These are phyloP conservation scores for Paramecium primaurelia DNA, from an alignment of 73 alveolate species.

Conservation along the genomic window DNA sequence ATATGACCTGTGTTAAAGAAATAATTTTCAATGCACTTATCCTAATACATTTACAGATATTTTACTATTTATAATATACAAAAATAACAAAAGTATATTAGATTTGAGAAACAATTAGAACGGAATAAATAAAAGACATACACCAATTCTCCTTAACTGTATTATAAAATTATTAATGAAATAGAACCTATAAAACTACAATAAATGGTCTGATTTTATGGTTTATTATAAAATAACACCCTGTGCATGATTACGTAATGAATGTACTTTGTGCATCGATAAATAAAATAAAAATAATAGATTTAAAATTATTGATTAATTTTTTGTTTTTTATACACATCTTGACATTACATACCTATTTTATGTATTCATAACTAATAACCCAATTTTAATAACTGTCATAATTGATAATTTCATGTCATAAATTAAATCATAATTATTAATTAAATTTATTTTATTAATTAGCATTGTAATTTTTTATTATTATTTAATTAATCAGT, in stretches of 20 bases:
- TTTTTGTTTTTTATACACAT: not conserved
- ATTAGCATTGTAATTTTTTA: not conserved
- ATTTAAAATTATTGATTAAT: too few relatives aligned
- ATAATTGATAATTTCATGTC: not conserved
- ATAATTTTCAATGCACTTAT: not conserved
- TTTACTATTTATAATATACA: not conserved
- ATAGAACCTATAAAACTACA: not conserved
- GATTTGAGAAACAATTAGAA: not conserved
- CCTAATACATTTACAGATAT: not conserved
- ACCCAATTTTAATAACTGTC: not conserved
- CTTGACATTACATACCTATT: too few relatives aligned
- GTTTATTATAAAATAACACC: not conserved
- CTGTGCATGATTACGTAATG: not conserved
- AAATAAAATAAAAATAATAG: not conserved
- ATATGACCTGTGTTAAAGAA: not conserved
- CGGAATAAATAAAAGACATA: not conserved
- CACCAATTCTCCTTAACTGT: not conserved
- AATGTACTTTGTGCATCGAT: not conserved
- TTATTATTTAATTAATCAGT: not conserved
- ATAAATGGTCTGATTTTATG: not conserved
- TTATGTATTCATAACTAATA: too few relatives aligned
- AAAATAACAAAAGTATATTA: not conserved
- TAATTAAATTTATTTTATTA: not conserved
- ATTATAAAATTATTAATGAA: too few relatives aligned
- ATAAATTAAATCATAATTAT: not conserved